These are phyloP conservation scores for Quercus ilex DNA, from an alignment of 306 rosid species.

Conservation along the genomic window DNA sequence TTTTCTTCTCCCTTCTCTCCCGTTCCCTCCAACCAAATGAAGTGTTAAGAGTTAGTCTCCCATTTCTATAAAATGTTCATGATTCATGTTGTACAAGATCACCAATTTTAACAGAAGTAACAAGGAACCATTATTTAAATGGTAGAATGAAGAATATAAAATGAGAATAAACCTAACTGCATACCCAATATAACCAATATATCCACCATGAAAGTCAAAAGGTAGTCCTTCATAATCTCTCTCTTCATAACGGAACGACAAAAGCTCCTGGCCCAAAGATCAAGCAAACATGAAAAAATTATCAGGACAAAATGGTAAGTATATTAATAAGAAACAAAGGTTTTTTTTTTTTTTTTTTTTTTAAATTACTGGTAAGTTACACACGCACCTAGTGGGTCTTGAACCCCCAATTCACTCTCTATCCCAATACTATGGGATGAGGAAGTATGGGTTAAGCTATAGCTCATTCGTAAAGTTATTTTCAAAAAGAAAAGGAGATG, in stretches of 20 bases:
- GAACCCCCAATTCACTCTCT: too few relatives aligned
- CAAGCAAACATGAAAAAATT: constrained; percentile 5
- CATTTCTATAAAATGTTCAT: background rate
- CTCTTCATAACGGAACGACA: constrained; percentile 55
- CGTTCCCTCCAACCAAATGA: too few relatives aligned
- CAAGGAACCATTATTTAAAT: background rate
- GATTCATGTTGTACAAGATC: background rate
- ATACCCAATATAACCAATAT: constrained; percentile 94
- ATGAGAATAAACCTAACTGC: constrained; percentile 31
- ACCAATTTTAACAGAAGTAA: background rate
- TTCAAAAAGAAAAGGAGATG: background rate
- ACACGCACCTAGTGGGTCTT: too few relatives aligned
- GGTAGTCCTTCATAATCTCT: constrained; percentile 79
- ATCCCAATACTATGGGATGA: too few relatives aligned
- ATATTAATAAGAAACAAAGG: background rate
- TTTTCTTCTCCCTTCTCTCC: too few relatives aligned
- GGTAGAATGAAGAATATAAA: background rate
- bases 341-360: too few relatives aligned
- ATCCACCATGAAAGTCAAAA: constrained; percentile 94
- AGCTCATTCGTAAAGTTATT: background rate
- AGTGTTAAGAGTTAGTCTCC: background rate
- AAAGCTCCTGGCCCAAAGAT: constrained; percentile 68
- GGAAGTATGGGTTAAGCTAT: too few relatives aligned
- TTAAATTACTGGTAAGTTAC: too few relatives aligned
- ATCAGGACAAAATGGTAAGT: background rate